Base-by-base conservation (phyloP, 2,329 filamentous ascomycete species). In the Monosporascus sp. region DNA sequence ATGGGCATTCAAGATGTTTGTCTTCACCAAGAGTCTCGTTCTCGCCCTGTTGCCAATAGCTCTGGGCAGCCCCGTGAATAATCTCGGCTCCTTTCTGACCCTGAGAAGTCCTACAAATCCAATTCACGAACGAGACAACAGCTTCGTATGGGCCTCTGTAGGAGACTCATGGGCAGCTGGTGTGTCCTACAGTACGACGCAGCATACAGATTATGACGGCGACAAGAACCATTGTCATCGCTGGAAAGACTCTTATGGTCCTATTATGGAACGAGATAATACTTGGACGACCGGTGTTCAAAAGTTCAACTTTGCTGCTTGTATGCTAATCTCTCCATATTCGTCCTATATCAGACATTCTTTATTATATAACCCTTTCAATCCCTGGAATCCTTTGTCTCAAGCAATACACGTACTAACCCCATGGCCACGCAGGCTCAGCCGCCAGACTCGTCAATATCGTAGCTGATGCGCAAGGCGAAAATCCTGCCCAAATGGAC, bases 231-330 rank as follows among this genome's bases (percentile, higher is more conserved):
- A 50, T 35, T 55, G 53, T 47, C 50, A 52, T 50, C 53, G 53
- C 35, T 52, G 53, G 53, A 55, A 52, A 43, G 48, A 53, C 41
- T 53, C 52, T 27, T 52, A 55, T 48, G 53, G 53, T 20, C 53
- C 53, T 52, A 49, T 55, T 24, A 52, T 55, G 46, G 53, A 52
- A 52, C 53, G 50, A 55, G 50, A 55, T 46, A 55, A 37, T 40
- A 51, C 50, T 22, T 55, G 53, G 50, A 52, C 46, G 22, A 52
- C 45, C 2, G 40, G 50, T 37, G 19, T 37, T 49, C 50, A 52
- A 44, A 49, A 35, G 19, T 55, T 55, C 40, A 38, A 52, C 16
- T 55, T 52, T 27, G 53, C 53, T 52, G 53, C 50, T 46, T 52
- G 53, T 55, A 55, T 38, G 53, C 22, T 26, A 41, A 54, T 45